Evolutionary conservation across 768 basidiomycete species (phyloP), one percentile per base, ranked within the genome.

Genomic region (Amanita rubescens): DNA sequence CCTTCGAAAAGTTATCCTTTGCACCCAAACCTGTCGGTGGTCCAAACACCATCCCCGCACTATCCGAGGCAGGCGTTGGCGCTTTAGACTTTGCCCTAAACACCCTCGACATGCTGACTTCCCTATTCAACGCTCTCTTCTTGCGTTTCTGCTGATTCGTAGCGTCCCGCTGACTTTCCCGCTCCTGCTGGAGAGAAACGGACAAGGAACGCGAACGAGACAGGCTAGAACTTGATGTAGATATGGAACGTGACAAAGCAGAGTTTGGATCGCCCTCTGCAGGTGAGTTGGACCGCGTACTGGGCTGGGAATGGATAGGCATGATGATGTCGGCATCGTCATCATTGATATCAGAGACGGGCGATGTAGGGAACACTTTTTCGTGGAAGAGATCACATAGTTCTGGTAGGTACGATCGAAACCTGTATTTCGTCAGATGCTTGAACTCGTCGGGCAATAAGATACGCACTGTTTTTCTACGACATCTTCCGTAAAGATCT

Each of bases 31-130:
- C 51, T 8, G 30, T 8, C 4, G 39, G 6, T 17, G 30, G 6
- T 15, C 42, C 33, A 33, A 43, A 44, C 25, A 25, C 17, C 17
- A n/a, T 11, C 5, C 10, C 25, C 17, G 25, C 17, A 27, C 25
- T 35, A 5, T 45, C 45, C 19, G 9, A 10, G 12, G 20, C 59
- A 54, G 54, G 56, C 54, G 59, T 75, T 53, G 67, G 67, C 15
- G 43, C 52, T 24, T 53, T 53, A 34, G 52, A 53, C 43, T 73
- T 74, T 22, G 69, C 69, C 61, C 81, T 87, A 68, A 88, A 87
- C 20, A 69, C 76, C 30, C 85, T 76, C 15, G 82, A 81, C 87
- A 90, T 90, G 67, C 84, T 89, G 57, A 89, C 74, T 63, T 90
- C 86, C 30, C 85, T 76, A 54, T 75, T 81, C n/a, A 88, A 67